Base-by-base conservation (phyloP, 345 rosid species). In the Litchi chinensis region DNA sequence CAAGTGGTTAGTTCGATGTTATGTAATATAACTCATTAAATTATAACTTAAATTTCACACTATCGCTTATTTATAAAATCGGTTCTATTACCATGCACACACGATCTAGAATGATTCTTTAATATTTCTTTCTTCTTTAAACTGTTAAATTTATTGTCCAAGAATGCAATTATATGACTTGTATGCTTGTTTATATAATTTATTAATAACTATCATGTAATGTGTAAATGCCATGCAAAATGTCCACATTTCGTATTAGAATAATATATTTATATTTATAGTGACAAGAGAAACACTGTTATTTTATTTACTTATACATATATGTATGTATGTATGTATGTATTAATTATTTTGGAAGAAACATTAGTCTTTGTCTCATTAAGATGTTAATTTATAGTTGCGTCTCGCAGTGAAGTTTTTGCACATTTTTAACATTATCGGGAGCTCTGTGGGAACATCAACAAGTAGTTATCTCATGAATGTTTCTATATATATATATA, bases 401-500 rank as follows among this genome's bases (percentile, higher is more conserved):
- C 71, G 70, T 75, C 62, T 37, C 18, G 62, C 37, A 44, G 37
- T 65, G 70, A 24, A 65, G 41, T 48, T 32, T 64, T 75, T 46
- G 26, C 1, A 40, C 16, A n/a, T 73, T 73, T 9, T 57, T 73
- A 39, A 37, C 26, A 40, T 54, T 59, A 59, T 11, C 37, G 24
- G 37, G 5, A 54, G 65, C 26, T 5, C 68, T 1, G 57, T 12
- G 57, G 13, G 57, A 52, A 52, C 57, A 52, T 52, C 13, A 1
- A 10, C 57, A 52, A 41, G 44, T 41, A 5, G 7, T 41, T 41
- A 41, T 8, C 9, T 41, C 8, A 41, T 41, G 44, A 41, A 41
- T 41, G 44, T 6, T 41, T 41, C 5, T 41, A 3, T 32, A 32
- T 26, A 26, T 26, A 26, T 26, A 26, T 26, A 26, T n/a, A n/a